Base-by-base conservation (phyloP, 169 alveolate species). In the Plasmodium fragile region DNA sequence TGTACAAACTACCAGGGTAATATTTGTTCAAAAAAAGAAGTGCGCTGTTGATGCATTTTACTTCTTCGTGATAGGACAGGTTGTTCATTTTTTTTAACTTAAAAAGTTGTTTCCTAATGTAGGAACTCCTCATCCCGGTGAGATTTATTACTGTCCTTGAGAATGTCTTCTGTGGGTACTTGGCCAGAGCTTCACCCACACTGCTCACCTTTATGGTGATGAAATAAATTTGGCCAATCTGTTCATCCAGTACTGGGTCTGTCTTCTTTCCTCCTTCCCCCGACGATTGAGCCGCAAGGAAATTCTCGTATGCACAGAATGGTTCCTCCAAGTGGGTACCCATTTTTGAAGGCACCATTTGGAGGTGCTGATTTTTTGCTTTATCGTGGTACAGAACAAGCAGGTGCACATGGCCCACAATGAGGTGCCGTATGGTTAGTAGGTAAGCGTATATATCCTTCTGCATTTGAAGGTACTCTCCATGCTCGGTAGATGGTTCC, bases 171-270 rank as follows among this genome's bases (percentile, higher is more conserved):
- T 87, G 18, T 7, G 45, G 5, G 39, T 59, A 87, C 25, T 34
- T 78, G 4, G 22, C 25, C 30, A 87, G 59, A 52, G 75, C 80
- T 39, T 87, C 55, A 2, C 78, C 89, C 5, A 87, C 22, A 45
- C 70, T n/a, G 18, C 49, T 72, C 32, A 87, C 0, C 39, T 78
- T 32, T 32, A 87, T 11, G 34, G 82, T 77, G 11, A 78, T 55
- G 45, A 87, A 87, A 87, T 77, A 87, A 78, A 87, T 65, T 59
- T 36, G 72, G 1, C 82, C 90, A 77, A 87, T 87, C 78, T 87
- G 90, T 4, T 78, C 93, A 18, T 84, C 75, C 75, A 22, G 36
- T 1, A 65, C n/a, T 22, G 34, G 39, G 36, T 65, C 39, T 7
- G 1, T 65, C 75, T 18, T 25, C 10, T 6, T 65, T 65, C 5